Conservation (phyloP, 108 stramenopile genomes). For the Cylindrotheca fusiformis region DNA sequence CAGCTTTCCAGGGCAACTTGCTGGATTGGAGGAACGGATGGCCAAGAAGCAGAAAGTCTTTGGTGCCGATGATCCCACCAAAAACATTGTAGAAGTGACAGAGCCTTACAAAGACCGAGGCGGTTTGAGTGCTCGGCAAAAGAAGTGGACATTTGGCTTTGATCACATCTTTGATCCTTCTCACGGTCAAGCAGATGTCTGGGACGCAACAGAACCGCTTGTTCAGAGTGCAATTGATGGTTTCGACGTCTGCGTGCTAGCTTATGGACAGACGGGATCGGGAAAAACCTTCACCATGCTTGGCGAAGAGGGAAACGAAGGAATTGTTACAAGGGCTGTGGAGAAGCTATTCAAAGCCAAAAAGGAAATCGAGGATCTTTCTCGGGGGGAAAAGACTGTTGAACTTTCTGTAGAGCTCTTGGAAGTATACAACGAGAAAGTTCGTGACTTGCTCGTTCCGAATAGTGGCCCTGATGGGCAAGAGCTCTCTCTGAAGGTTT, state of each 20-base stretch:
- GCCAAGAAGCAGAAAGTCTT: slow-evolving; percentile 13
- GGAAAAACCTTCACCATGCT: slow-evolving; percentile 96
- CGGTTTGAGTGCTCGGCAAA: slow-evolving; percentile 65
- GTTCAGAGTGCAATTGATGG: slow-evolving; percentile 86
- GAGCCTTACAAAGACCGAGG: slow-evolving; percentile 83
- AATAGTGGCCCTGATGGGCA: slow-evolving; percentile 42
- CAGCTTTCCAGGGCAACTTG: slow-evolving; percentile 41
- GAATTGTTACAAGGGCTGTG: slow-evolving; percentile 69
- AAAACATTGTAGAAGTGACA: slow-evolving; percentile 63
- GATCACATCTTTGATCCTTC: slow-evolving; percentile 66
- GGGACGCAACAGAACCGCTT: slow-evolving; percentile 85
- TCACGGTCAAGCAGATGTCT: slow-evolving; percentile 69
- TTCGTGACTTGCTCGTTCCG: slow-evolving; percentile 80
- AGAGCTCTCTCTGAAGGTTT: slow-evolving; percentile 51
- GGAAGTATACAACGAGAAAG: slow-evolving; percentile 98
- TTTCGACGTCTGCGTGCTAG: slow-evolving; percentile 90
- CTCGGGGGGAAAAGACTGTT: slow-evolving; percentile 53
- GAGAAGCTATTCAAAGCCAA: slow-evolving; percentile 80
- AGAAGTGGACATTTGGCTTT: slow-evolving; percentile 73
- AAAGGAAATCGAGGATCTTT: slow-evolving; percentile 41
- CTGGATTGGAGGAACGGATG: slow-evolving; percentile 2
- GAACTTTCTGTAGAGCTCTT: slow-evolving; percentile 83
- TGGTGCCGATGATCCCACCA: slow-evolving; percentile 65
- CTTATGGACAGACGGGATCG: slow-evolving; percentile 81
- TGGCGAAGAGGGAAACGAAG: slow-evolving; percentile 55